A percentile compares a stretch with the other conserved stretches of the same genome.
Conservation (phyloP, 140 eudicot genomes). For the Senecio squalidus region DNA sequence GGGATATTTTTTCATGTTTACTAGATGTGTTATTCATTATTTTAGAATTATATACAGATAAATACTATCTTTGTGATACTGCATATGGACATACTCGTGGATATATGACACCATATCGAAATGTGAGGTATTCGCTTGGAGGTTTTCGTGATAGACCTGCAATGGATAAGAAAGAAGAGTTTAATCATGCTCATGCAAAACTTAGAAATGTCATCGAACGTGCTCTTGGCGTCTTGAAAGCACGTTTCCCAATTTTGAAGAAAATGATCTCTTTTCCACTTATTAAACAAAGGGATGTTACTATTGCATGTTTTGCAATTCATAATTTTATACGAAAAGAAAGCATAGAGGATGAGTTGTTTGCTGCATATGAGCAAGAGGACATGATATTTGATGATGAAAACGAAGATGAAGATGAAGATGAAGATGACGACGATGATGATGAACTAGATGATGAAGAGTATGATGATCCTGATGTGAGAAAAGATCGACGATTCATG, state of each 20-base stretch:
- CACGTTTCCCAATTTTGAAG: background rate
- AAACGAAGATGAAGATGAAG: background rate
- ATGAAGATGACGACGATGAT: background rate
- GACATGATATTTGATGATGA: background rate
- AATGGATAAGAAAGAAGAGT: background rate
- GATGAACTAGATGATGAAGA: background rate
- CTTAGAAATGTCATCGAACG: conserved; percentile 3
- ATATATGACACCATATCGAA: background rate
- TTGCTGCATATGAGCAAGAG: background rate
- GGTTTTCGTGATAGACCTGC: background rate
- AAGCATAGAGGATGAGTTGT: background rate
- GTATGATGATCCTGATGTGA: background rate
- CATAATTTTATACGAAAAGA: background rate
- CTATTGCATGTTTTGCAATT: background rate
- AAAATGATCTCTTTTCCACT: background rate
- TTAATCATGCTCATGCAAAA: conserved; percentile 2
- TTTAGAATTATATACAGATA: background rate
- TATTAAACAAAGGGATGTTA: background rate
- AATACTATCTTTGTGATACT: conserved; percentile 1
- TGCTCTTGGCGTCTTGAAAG: background rate
- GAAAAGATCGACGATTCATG: background rate
- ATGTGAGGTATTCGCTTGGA: conserved; percentile 10
- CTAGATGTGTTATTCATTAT: background rate
- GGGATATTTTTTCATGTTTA: background rate
- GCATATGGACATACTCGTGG: background rate